A percentile compares a stretch with the other conserved stretches of the same genome.
These are phyloP conservation scores for Allantophomopsis lycopodina DNA, from an alignment of 2,329 filamentous ascomycete genomes.

Conservation along the genomic window DNA sequence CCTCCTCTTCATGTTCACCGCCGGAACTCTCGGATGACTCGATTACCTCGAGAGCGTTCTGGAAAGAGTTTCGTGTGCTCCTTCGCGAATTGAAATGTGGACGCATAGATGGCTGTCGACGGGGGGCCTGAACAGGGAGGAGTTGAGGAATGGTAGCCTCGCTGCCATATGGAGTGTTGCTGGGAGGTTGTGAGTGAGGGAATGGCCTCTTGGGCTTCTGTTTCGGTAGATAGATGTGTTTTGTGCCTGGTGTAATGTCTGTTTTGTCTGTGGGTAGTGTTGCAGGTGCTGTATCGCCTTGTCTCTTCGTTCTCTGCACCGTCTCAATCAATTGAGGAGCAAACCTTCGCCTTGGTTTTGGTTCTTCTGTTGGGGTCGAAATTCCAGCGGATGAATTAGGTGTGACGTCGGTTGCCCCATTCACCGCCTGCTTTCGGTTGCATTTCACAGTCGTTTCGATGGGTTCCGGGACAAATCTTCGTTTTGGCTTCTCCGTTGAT, in stretches of 20 bases:
- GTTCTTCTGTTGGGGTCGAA: slow-evolving; percentile 15
- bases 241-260: slow-evolving; percentile 44
- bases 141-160: slow-evolving; percentile 16
- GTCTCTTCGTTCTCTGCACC: slow-evolving; percentile 55
- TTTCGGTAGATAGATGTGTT: slow-evolving; percentile 9
- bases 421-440: slow-evolving; percentile 30
- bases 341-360: slow-evolving; percentile 36
- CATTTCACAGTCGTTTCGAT: slow-evolving; percentile 59
- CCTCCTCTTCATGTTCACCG: slow-evolving; percentile 16
- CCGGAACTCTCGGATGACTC: slow-evolving; percentile 30
- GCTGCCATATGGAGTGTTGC: slow-evolving; percentile 24
- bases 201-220: slow-evolving; percentile 9
- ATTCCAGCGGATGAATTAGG: slow-evolving; percentile 32
- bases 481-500: slow-evolving; percentile 25
- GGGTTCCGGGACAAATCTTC: slow-evolving; percentile 54
- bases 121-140: slow-evolving; percentile 19
- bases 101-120: slow-evolving; percentile 24
- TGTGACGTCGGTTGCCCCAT: slow-evolving; percentile 41
- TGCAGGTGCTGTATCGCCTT: slow-evolving; percentile 48
- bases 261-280: slow-evolving; percentile 56
- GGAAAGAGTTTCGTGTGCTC: slow-evolving; percentile 24
- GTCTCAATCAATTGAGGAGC: slow-evolving; percentile 74
- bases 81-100: slow-evolving; percentile 25
- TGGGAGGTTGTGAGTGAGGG: slow-evolving; percentile 30
- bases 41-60: slow-evolving; percentile 27